phyloP scores from a whole-genome alignment of 2,329 filamentous ascomycete genomes.

The Colletotrichum spinosum region DNA sequence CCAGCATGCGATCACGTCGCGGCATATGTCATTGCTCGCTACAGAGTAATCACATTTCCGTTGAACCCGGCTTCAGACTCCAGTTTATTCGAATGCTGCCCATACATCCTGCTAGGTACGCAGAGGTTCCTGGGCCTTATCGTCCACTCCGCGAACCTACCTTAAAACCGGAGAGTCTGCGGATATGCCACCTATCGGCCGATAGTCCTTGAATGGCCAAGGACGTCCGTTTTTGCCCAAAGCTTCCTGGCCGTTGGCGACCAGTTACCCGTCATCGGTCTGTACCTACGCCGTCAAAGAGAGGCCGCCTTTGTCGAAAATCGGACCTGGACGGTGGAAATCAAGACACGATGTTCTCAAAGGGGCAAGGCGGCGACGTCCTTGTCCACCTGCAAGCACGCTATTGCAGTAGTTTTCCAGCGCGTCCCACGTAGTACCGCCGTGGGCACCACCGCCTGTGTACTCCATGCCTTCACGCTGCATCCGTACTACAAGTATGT shows the following conservation, averaged over 20 bases:
- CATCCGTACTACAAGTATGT: neutral
- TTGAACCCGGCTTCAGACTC: conserved; percentile 14
- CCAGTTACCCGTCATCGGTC: conserved; percentile 1
- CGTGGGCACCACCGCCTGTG: conserved; percentile 8
- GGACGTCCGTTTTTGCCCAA: conserved; percentile 5
- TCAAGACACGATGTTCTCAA: conserved; percentile 10
- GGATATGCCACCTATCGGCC: conserved; percentile 13
- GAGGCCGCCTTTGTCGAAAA: conserved; percentile 27
- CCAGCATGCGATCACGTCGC: conserved; percentile 10
- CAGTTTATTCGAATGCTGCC: neutral
- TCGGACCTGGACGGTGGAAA: neutral
- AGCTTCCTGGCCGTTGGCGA: conserved; percentile 21
- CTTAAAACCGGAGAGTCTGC: neutral
- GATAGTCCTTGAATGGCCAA: neutral
- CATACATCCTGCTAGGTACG: neutral
- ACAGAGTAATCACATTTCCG: conserved; percentile 5
- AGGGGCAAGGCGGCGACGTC: conserved; percentile 17
- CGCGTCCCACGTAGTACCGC: conserved; percentile 8
- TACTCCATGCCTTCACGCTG: too few species aligned
- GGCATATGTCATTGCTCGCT: conserved; percentile 12
- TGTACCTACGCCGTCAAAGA: conserved; percentile 17
- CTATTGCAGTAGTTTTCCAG: conserved; percentile 11
- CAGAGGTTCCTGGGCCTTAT: conserved; percentile 9
- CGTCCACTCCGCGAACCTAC: conserved; percentile 2
- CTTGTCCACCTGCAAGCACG: conserved; percentile 4